phyloP scores from a whole-genome alignment of 257 asterid genomes.

The Solanum etuberosum region DNA sequence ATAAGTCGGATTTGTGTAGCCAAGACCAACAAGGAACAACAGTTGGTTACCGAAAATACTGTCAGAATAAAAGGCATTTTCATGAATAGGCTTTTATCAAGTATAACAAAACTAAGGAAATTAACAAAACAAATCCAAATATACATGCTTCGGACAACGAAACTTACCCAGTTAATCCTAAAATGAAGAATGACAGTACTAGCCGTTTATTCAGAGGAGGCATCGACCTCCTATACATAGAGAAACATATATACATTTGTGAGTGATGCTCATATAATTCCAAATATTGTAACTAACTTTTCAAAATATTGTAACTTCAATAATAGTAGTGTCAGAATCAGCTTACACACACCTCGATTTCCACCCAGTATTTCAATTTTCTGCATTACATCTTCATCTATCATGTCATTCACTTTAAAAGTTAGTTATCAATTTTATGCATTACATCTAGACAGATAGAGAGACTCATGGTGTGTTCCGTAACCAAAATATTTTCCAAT shows the following conservation, averaged over 20 bases:
- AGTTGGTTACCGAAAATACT: slow-evolving; percentile 95
- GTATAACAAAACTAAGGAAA: background rate
- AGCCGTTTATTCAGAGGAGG: slow-evolving; percentile 59
- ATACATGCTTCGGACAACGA: background rate
- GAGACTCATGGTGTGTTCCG: too few relatives aligned
- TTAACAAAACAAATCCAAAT: background rate
- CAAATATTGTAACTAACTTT: background rate
- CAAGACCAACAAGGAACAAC: slow-evolving; percentile 89
- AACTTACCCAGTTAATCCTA: slow-evolving; percentile 91
- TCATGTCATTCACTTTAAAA: background rate
- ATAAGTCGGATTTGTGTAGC: slow-evolving; percentile 85
- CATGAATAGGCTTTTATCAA: background rate
- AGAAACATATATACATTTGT: background rate
- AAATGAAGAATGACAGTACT: slow-evolving; percentile 65
- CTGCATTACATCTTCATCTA: background rate
- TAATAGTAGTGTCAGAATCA: background rate
- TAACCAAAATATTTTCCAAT: too few relatives aligned
- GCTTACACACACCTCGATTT: background rate
- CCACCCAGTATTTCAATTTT: background rate
- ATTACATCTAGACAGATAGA: background rate
- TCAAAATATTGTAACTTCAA: background rate
- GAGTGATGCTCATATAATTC: background rate
- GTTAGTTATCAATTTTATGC: background rate
- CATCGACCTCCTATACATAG: slow-evolving; percentile 47
- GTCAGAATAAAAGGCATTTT: slow-evolving; percentile 3